Percentiles rank a stretch among this genome's conserved stretches.
phyloP scores from a whole-genome alignment of 345 rosid species.

The Brassica rapa region DNA sequence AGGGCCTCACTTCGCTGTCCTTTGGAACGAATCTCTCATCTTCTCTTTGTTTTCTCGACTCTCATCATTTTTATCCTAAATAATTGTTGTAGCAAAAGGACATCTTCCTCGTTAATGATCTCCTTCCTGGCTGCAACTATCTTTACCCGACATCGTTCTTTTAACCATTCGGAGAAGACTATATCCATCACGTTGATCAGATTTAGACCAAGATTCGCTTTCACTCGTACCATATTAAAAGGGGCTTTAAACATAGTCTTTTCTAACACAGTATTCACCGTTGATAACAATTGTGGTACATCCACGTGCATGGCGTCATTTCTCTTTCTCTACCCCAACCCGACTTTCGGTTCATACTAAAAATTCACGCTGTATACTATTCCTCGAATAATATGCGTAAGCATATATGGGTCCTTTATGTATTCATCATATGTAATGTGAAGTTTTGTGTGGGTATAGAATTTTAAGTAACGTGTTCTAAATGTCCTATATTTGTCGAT shows the following conservation, averaged over 20 bases:
- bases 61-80: conserved; percentile 23
- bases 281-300: background rate
- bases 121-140: conserved; percentile 33
- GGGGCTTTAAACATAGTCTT: background rate
- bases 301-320: conserved; percentile 4
- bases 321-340: conserved; percentile 12
- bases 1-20: conserved; percentile 27
- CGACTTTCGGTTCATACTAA: conserved; percentile 7
- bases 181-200: background rate
- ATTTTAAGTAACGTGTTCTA: conserved; percentile 13
- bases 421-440: background rate
- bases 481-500: conserved; percentile 4
- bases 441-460: background rate
- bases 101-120: conserved; percentile 12
- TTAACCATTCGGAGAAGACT: conserved; percentile 21
- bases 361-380: background rate
- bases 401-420: background rate
- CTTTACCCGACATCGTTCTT: conserved; percentile 19
- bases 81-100: conserved; percentile 12
- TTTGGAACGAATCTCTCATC: conserved; percentile 20
- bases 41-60: conserved; percentile 11
- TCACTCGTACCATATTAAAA: background rate
- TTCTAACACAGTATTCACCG: background rate
- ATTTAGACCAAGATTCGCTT: background rate
- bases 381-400: background rate